phyloP scores from a whole-genome alignment of 257 asterid species.

The Prunella vulgaris region DNA sequence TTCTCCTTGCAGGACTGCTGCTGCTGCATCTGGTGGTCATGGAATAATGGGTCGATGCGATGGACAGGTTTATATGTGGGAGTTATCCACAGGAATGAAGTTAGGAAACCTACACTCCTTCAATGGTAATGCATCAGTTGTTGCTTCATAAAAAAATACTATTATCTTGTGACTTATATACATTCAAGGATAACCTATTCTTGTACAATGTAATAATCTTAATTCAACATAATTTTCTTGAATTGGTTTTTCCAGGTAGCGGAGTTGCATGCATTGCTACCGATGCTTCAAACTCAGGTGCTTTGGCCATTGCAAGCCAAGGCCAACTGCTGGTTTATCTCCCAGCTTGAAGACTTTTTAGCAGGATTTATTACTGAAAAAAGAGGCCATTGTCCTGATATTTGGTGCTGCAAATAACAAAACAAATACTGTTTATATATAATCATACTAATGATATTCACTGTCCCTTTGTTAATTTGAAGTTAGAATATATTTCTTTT shows the following conservation, averaged over 20 bases:
- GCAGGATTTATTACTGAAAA: slow-evolving; percentile 11
- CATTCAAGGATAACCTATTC: neutral
- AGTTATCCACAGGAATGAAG: slow-evolving; percentile 69
- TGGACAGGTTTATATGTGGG: slow-evolving; percentile 80
- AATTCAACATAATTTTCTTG: neutral
- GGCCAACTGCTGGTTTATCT: slow-evolving; percentile 60
- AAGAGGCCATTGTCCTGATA: too few relatives aligned
- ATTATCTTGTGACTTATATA: neutral
- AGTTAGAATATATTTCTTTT: too few relatives aligned
- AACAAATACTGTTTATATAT: neutral
- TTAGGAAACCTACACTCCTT: slow-evolving; percentile 58
- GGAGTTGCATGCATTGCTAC: slow-evolving; percentile 53
- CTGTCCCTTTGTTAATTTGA: too few relatives aligned
- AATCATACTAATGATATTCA: too few relatives aligned
- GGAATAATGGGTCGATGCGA: slow-evolving; percentile 83
- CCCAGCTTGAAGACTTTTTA: slow-evolving; percentile 31
- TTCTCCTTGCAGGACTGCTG: slow-evolving; percentile 41
- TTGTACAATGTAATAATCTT: neutral
- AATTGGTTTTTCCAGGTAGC: slow-evolving; percentile 39
- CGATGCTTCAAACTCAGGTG: slow-evolving; percentile 49
- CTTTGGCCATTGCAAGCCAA: slow-evolving; percentile 67
- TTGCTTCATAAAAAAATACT: neutral
- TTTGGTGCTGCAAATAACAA: neutral
- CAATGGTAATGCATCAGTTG: slow-evolving; percentile 40
- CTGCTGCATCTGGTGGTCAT: slow-evolving; percentile 52